Evolutionary conservation across 257 asterid species (phyloP).

Genomic region (Henckelia pumila): DNA sequence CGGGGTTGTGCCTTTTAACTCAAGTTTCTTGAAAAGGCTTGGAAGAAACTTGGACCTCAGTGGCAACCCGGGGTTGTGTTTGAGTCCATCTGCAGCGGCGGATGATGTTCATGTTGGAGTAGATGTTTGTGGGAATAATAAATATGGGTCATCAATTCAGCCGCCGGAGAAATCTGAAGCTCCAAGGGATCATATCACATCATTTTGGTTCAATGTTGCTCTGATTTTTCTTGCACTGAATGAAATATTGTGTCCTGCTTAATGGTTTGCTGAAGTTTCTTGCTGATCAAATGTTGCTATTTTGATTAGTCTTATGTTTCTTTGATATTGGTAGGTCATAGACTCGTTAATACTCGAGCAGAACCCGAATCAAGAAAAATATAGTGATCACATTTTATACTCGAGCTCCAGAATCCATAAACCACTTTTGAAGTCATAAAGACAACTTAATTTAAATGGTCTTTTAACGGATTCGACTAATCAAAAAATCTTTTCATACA

Average conservation of each 20-base stretch:
- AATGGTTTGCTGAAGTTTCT: constrained; percentile 11
- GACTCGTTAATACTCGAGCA: too few species aligned
- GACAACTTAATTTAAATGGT: too few species aligned
- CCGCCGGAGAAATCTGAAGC: constrained; percentile 50
- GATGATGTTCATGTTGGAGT: constrained; percentile 39
- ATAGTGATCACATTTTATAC: too few species aligned
- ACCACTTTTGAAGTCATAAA: too few species aligned
- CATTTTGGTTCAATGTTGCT: constrained; percentile 27
- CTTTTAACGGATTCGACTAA: too few species aligned
- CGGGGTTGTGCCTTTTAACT: constrained; percentile 69
- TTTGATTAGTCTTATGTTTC: background rate
- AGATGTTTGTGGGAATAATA: constrained; percentile 48
- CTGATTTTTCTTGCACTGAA: constrained; percentile 29
- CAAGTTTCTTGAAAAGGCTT: constrained; percentile 62
- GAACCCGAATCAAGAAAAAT: too few species aligned
- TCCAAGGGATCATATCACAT: constrained; percentile 20
- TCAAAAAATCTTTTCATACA: too few species aligned
- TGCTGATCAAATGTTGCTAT: background rate
- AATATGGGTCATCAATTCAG: constrained; percentile 35
- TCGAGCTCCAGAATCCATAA: too few species aligned
- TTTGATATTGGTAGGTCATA: background rate
- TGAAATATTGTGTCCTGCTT: constrained; percentile 22
- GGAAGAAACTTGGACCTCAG: constrained; percentile 81
- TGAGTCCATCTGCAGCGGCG: constrained; percentile 37
- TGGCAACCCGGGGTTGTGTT: constrained; percentile 73